Evolutionary conservation across 108 stramenopile species (phyloP).

Genomic region (Thalassiosira profunda): DNA sequence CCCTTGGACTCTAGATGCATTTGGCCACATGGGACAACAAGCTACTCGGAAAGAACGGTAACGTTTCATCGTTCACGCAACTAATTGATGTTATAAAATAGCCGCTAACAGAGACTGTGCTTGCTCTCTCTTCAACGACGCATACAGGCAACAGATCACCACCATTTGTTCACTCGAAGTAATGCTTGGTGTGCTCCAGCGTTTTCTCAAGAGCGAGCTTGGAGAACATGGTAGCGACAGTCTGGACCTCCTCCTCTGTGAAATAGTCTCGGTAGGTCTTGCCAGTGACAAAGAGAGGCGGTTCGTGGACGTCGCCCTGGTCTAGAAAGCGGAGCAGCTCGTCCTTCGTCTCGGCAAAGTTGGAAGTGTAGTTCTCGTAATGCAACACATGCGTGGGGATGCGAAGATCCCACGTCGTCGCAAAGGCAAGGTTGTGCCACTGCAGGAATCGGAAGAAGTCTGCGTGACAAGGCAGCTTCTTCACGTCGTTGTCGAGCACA

Average conservation of each 20-base stretch:
- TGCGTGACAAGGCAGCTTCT: constrained; percentile 68
- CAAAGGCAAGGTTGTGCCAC: constrained; percentile 85
- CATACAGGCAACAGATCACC: too few species aligned
- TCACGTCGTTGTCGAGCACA: constrained; percentile 32
- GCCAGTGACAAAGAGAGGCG: constrained; percentile 44
- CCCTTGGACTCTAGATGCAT: too few species aligned
- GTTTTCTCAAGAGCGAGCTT: constrained; percentile 37
- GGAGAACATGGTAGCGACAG: constrained; percentile 27
- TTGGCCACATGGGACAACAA: too few species aligned
- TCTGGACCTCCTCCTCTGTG: constrained; percentile 24
- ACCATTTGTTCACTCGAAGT: constrained; percentile 38
- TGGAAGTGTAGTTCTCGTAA: constrained; percentile 78
- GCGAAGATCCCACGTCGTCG: constrained; percentile 45
- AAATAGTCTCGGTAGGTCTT: constrained; percentile 59
- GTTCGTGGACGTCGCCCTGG: constrained; percentile 12
- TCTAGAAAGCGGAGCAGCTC: constrained; percentile 70
- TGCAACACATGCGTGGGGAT: constrained; percentile 66
- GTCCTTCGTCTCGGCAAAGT: constrained; percentile 53
- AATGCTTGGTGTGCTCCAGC: constrained; percentile 39
- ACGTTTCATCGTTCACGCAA: neutral
- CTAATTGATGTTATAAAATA: too few species aligned
- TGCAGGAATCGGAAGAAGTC: constrained; percentile 83
- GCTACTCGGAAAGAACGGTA: too few species aligned
- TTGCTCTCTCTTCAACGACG: too few species aligned
- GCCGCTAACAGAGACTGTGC: too few species aligned